Evolutionary conservation across 768 basidiomycete species (phyloP).

Genomic region (Naematelia aurantialba): DNA sequence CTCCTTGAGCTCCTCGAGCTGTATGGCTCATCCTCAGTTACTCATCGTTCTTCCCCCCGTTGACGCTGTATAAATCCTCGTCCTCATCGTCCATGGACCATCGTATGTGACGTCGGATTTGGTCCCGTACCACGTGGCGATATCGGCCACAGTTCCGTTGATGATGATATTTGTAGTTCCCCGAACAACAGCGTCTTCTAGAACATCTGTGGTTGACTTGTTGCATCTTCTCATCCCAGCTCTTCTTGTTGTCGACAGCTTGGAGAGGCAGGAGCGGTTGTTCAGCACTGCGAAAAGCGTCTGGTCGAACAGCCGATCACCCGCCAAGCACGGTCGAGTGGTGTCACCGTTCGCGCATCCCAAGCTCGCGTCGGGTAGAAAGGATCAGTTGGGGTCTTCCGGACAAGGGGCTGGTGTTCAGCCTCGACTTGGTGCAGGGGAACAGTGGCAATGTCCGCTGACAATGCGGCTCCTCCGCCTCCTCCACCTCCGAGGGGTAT

Average conservation of each 20-base stretch:
- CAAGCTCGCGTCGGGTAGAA: too few relatives aligned
- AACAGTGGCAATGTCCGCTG: neutral
- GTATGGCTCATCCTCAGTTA: neutral
- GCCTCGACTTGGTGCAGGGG: neutral
- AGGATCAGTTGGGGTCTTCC: neutral
- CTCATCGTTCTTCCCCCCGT: neutral
- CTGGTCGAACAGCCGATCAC: too few relatives aligned
- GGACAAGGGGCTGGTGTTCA: neutral
- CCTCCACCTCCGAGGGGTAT: conserved; percentile 29
- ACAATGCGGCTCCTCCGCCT: neutral
- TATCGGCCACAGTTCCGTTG: neutral
- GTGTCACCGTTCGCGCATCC: too few relatives aligned
- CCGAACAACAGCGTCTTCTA: neutral
- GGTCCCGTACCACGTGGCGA: neutral
- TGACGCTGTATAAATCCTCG: neutral
- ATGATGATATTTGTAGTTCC: neutral
- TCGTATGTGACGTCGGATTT: too few relatives aligned
- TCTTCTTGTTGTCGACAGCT: too few relatives aligned
- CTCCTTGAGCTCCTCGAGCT: neutral
- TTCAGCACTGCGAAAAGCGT: too few relatives aligned
- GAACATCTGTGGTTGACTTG: neutral
- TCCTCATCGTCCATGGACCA: too few relatives aligned
- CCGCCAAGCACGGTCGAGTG: too few relatives aligned
- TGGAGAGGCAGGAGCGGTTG: too few relatives aligned
- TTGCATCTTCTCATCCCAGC: too few relatives aligned